A percentile compares a stretch with the other conserved stretches of the same genome.
Evolutionary conservation across 768 basidiomycete species (phyloP).

Genomic region (Boletus rufocinnamomeus): DNA sequence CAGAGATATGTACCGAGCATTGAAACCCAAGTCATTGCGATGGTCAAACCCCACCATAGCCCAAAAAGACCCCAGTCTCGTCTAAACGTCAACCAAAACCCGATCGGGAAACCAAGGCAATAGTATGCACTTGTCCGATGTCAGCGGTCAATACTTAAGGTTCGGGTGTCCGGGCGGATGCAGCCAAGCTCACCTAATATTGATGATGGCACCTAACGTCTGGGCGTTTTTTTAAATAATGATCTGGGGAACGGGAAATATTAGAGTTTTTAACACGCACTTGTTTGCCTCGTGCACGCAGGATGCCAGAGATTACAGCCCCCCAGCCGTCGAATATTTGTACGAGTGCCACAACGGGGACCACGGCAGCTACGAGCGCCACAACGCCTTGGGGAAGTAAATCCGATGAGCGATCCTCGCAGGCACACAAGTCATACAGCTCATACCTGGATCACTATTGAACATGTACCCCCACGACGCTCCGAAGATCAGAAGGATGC

Average conservation of each 20-base stretch:
- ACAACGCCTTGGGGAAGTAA: constrained; percentile 22
- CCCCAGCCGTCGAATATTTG: constrained; percentile 81
- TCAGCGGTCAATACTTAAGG: not conserved
- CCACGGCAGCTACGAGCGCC: constrained; percentile 54
- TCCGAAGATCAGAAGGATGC: constrained; percentile 60
- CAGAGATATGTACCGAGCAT: constrained; percentile 41
- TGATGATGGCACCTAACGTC: constrained; percentile 77
- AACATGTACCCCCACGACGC: constrained; percentile 75
- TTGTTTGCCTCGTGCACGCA: constrained; percentile 83
- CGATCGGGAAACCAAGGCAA: constrained; percentile 78
- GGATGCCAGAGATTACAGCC: constrained; percentile 73
- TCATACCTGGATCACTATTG: constrained; percentile 60
- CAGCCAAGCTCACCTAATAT: constrained; percentile 54
- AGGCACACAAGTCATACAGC: not conserved
- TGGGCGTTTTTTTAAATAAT: constrained; percentile 32
- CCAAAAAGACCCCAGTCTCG: constrained; percentile 63
- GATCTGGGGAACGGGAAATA: not conserved
- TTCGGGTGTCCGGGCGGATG: not conserved
- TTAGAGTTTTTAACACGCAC: constrained; percentile 29
- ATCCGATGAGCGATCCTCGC: not conserved
- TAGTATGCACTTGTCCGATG: constrained; percentile 62
- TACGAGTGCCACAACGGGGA: constrained; percentile 77
- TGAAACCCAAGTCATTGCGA: constrained; percentile 34
- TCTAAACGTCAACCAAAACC: constrained; percentile 74
- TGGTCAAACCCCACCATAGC: constrained; percentile 83